phyloP scores from a whole-genome alignment of 2,329 filamentous ascomycete genomes.

The Lojkania enalia region DNA sequence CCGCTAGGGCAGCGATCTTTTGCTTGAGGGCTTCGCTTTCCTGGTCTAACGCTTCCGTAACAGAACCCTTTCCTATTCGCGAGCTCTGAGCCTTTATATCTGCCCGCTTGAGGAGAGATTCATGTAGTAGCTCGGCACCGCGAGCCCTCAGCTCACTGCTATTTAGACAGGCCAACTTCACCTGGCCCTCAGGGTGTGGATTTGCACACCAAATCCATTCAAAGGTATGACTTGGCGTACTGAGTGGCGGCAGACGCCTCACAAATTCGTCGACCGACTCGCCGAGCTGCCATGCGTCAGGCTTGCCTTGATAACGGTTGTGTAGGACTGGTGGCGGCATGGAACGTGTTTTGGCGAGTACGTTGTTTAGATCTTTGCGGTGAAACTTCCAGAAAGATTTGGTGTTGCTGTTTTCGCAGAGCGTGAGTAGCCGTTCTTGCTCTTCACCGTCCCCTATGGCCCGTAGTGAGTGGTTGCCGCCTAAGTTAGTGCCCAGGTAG shows the following conservation, averaged over 20 bases:
- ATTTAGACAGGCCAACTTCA: constrained; percentile 40
- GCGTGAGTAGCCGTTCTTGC: constrained; percentile 23
- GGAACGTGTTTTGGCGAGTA: constrained; percentile 17
- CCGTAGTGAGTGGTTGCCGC: too few relatives aligned
- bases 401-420: constrained; percentile 20
- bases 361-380: constrained; percentile 28
- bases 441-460: constrained; percentile 34
- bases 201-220: constrained; percentile 77
- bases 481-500: too few relatives aligned
- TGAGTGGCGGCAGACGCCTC: constrained; percentile 67
- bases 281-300: constrained; percentile 62
- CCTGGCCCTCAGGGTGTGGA: constrained; percentile 54
- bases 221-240: constrained; percentile 47
- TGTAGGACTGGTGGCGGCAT: constrained; percentile 19
- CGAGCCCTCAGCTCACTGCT: constrained; percentile 55
- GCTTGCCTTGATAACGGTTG: constrained; percentile 62
- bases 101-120: constrained; percentile 51
- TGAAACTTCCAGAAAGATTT: constrained; percentile 24
- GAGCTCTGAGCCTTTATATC: constrained; percentile 57
- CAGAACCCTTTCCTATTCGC: constrained; percentile 49
- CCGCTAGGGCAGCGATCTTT: constrained; percentile 65
- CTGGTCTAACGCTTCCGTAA: constrained; percentile 46
- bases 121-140: constrained; percentile 59
- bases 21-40: constrained; percentile 51
- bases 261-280: constrained; percentile 70